phyloP scores from a whole-genome alignment of 306 rosid species.

The Begonia peltatifolia region DNA sequence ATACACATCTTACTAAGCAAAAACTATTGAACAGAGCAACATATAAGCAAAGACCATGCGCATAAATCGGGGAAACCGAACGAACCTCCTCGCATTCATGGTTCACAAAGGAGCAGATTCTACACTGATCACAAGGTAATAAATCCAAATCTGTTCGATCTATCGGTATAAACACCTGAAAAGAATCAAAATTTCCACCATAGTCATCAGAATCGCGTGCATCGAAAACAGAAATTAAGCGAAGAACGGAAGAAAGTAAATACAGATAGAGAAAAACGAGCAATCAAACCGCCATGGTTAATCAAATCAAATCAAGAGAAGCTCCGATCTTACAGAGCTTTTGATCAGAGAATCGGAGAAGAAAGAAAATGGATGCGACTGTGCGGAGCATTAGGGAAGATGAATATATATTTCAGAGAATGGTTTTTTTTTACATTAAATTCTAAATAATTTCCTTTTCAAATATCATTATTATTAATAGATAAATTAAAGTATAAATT shows the following conservation, averaged over 20 bases:
- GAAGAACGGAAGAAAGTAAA: neutral
- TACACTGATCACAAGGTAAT: neutral
- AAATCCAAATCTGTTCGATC: slow-evolving; percentile 2
- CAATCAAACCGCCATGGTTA: neutral
- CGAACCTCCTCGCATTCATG: slow-evolving; percentile 45
- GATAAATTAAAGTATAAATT: too few relatives aligned
- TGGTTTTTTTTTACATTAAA: too few relatives aligned
- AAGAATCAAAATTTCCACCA: neutral
- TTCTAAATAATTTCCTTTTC: too few relatives aligned
- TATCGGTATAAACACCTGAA: neutral
- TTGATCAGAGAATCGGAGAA: neutral
- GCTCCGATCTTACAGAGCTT: neutral
- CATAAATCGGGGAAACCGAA: neutral
- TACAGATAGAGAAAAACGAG: neutral
- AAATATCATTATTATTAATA: too few relatives aligned
- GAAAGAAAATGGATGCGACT: neutral
- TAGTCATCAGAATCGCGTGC: neutral
- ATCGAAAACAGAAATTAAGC: neutral
- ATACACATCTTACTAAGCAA: too few relatives aligned
- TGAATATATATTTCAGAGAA: neutral
- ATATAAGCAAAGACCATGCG: neutral
- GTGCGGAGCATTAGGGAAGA: neutral
- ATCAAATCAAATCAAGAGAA: neutral
- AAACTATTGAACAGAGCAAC: neutral
- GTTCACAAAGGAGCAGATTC: slow-evolving; percentile 6